A percentile compares a stretch with the other conserved stretches of the same genome.
Conservation (phyloP, 257 asterid species). For the Nicotiana otophora region DNA sequence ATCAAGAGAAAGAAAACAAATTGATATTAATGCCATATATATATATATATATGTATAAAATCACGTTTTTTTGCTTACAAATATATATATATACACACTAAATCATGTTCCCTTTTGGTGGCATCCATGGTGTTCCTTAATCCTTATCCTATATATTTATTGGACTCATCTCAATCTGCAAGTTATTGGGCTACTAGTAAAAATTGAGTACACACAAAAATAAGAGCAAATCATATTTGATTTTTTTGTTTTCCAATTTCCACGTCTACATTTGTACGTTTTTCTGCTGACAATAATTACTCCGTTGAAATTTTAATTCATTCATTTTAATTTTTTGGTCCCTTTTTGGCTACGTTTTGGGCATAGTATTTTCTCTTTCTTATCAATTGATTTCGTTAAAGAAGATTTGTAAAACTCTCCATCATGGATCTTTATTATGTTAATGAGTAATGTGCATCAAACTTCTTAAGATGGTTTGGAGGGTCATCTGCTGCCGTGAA, state of each 20-base stretch:
- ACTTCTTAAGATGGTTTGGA: too few relatives aligned
- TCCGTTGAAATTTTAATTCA: neutral
- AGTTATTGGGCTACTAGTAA: conserved; percentile 9
- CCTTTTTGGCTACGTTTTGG: neutral
- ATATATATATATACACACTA: neutral
- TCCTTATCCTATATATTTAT: neutral
- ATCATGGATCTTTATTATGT: neutral
- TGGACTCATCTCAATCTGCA: neutral
- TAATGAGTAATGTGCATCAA: too few relatives aligned
- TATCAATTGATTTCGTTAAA: neutral
- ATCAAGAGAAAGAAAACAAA: neutral
- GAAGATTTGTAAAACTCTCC: neutral
- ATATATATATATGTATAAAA: neutral
- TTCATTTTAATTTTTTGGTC: neutral
- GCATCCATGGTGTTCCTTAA: neutral
- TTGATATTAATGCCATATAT: neutral
- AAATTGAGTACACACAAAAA: conserved; percentile 7
- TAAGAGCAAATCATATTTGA: neutral
- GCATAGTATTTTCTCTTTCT: neutral
- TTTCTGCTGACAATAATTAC: neutral
- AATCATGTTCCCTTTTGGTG: neutral
- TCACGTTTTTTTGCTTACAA: too few relatives aligned
- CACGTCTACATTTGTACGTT: neutral
- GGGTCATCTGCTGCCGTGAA: too few relatives aligned
- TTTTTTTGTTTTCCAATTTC: neutral